Percentiles rank a stretch among this genome's conserved stretches.
These are phyloP conservation scores for Durusdinium trenchii DNA, from an alignment of 73 alveolate species.

Conservation along the genomic window DNA sequence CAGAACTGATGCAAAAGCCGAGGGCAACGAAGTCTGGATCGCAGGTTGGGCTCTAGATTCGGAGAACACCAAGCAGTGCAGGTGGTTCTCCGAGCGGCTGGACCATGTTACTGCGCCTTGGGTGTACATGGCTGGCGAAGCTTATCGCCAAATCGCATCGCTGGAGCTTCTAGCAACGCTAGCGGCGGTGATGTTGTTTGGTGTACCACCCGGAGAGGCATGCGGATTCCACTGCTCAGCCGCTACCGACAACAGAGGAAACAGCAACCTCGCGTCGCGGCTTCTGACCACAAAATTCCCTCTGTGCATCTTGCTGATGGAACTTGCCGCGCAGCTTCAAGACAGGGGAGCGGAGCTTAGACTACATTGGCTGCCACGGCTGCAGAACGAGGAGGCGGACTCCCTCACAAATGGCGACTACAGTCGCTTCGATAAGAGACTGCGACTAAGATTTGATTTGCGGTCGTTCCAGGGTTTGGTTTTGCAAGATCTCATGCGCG, in stretches of 20 bases:
- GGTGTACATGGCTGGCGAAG: background rate
- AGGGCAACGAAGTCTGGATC: constrained; percentile 1
- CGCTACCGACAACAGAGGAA: constrained; percentile 39
- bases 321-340: background rate
- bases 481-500: background rate
- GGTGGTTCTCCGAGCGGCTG: constrained; percentile 12
- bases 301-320: background rate
- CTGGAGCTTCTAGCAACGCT: constrained; percentile 39
- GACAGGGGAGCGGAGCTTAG: background rate
- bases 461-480: background rate
- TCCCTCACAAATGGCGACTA: background rate
- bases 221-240: background rate
- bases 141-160: constrained; percentile 1
- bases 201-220: background rate
- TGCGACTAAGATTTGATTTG: background rate
- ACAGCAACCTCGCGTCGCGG: background rate
- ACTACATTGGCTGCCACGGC: constrained; percentile 14
- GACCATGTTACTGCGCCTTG: background rate
- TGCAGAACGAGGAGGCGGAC: constrained; percentile 45
- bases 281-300: constrained; percentile 24
- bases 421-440: background rate
- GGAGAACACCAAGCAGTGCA: background rate
- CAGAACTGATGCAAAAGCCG: constrained; percentile 44
- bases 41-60: background rate
- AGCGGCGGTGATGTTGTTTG: background rate